phyloP scores from a whole-genome alignment of 495 filamentous ascomycete genomes.

The Letharia lupina region DNA sequence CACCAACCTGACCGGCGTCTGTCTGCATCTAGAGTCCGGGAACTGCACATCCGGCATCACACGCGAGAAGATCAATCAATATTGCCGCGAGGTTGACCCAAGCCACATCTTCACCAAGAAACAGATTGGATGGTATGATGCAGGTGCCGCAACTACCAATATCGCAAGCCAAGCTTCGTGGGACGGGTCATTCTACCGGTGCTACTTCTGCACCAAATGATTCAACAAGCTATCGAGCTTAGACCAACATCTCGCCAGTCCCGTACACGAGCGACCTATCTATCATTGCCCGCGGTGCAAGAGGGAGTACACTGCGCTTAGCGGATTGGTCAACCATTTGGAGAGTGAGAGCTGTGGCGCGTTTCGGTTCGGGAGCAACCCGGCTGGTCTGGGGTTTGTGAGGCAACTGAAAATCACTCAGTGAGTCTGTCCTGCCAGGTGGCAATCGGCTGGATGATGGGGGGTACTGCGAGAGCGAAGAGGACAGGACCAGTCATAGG shows the following conservation, averaged over 20 bases:
- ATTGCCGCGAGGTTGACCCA: constrained; percentile 23
- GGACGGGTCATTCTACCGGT: constrained; percentile 27
- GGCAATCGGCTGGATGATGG: neutral
- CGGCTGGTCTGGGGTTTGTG: constrained; percentile 14
- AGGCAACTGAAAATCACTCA: constrained; percentile 12
- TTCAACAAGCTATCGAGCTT: constrained; percentile 20
- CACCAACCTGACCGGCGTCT: constrained; percentile 26
- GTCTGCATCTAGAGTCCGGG: constrained; percentile 28
- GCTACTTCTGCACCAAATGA: constrained; percentile 25
- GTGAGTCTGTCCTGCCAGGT: neutral
- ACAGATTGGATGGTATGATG: constrained; percentile 22
- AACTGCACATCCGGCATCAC: constrained; percentile 26
- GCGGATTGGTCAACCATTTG: constrained; percentile 28
- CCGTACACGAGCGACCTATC: constrained; percentile 26
- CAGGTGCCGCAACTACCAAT: neutral
- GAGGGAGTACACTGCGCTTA: constrained; percentile 24
- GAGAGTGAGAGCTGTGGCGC: constrained; percentile 31
- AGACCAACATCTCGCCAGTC: constrained; percentile 27
- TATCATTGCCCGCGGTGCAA: constrained; percentile 29
- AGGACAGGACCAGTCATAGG: neutral
- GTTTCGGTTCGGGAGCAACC: constrained; percentile 21
- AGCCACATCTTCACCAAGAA: constrained; percentile 28
- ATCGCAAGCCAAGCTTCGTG: constrained; percentile 26
- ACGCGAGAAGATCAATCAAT: constrained; percentile 25
- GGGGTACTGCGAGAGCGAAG: too few species aligned